Base-by-base conservation (phyloP, 1,139 yeast species). In the Geotrichum bryndzae region DNA sequence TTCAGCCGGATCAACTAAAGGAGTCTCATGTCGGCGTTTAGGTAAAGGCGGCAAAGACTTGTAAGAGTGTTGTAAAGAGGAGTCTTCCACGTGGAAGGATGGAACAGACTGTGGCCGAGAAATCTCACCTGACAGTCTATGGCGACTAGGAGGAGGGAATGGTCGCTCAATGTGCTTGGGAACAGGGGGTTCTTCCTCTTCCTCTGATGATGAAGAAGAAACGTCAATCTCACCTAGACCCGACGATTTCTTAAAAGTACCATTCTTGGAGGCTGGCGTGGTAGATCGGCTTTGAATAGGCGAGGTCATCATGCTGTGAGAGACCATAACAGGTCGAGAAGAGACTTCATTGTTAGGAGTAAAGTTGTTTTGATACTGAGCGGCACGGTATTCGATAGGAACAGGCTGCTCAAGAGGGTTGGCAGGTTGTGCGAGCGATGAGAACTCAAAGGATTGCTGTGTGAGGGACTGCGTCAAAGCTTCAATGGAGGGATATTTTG, bases 401-500 rank as follows among this genome's bases (percentile, higher is more conserved):
- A 45, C 27, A 31, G 50, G 50, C 31, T 53, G 56, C n/a, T 29
- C 29, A 22, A 10, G n/a, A n/a, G 18, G 3, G 6, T 15, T 41
- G 10, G 10, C 48, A n/a, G 48, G 1, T 23, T 41, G 23, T 8
- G 48, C 15, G 6, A 54, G 50, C 4, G 51, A 25, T n/a, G 57
- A 64, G 56, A 68, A 68, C n/a, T 64, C 63, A 57, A 68, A 66
- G 15, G 67, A 60, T 31, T 66, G 62, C 53, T 63, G 65, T 55
- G 68, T 70, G 56, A 72, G 56, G 15, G 66, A 65, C 54, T 62
- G 60, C 11, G 74, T 69, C 54, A 75, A 69, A 53, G 74, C 75
- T 59, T 74, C 77, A 38, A 75, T 71, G 0, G 76, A 66, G 4
- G 77, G 77, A 64, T 66, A 75, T 51, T 74, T 64, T 18, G 67